Evolutionary conservation across 1,284 basidiomycete genomes (phyloP).

Genomic region (Volvariella surrecta): DNA sequence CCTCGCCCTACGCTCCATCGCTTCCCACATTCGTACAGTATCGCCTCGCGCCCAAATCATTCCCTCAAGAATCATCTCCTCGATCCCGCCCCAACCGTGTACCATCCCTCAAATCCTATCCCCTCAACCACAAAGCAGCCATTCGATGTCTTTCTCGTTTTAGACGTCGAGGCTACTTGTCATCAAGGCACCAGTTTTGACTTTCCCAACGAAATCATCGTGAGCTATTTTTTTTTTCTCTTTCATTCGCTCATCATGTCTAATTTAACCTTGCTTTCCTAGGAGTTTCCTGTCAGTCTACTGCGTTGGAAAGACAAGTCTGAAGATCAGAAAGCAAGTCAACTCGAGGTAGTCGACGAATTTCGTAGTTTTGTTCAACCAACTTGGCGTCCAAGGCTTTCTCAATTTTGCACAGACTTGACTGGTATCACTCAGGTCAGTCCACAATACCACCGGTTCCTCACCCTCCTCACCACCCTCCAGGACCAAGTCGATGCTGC

Average conservation of each 20-base stretch:
- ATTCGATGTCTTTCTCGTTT: slow-evolving; percentile 65
- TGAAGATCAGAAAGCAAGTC: slow-evolving; percentile 39
- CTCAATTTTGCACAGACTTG: slow-evolving; percentile 77
- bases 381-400: slow-evolving; percentile 76
- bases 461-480: slow-evolving; percentile 1
- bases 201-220: slow-evolving; percentile 92
- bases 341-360: slow-evolving; percentile 63
- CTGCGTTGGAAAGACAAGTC: slow-evolving; percentile 73
- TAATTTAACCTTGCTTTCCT: slow-evolving; percentile 11
- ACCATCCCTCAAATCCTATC: slow-evolving; percentile 5
- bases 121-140: slow-evolving; percentile 29
- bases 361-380: slow-evolving; percentile 89
- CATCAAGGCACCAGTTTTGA: slow-evolving; percentile 54
- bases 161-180: slow-evolving; percentile 93
- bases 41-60: slow-evolving; percentile 1
- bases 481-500: slow-evolving; percentile 77
- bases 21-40: not conserved
- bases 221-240: slow-evolving; percentile 27
- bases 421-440: slow-evolving; percentile 90
- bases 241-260: slow-evolving; percentile 15
- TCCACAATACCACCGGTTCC: slow-evolving; percentile 10
- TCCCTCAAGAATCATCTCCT: slow-evolving; percentile 17
- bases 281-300: slow-evolving; percentile 88
- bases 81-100: slow-evolving; percentile 14
- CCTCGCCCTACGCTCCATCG: not conserved